phyloP scores from a whole-genome alignment of 768 basidiomycete species.

The Leccinum barrowsii region DNA sequence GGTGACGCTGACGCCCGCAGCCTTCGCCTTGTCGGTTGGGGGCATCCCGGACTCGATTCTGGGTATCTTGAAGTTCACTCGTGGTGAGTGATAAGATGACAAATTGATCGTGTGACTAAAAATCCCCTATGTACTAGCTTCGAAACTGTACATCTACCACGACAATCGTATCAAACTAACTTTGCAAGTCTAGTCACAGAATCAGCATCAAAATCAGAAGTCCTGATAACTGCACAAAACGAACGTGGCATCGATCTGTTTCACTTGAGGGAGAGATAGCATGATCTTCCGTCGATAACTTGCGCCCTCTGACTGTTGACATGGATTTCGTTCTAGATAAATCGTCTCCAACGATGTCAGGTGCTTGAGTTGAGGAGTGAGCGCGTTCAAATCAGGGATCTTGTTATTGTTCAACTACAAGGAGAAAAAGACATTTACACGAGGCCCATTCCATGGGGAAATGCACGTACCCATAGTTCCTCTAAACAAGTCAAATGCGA shows the following conservation, averaged over 20 bases:
- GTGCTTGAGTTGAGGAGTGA: conserved; percentile 64
- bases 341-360: conserved; percentile 73
- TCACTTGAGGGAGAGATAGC: conserved; percentile 80
- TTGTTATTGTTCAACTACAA: conserved; percentile 83
- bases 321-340: conserved; percentile 94
- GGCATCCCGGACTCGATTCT: conserved; percentile 32
- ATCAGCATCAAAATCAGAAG: neutral
- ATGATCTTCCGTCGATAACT: conserved; percentile 88
- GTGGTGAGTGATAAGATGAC: neutral
- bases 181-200: conserved; percentile 36
- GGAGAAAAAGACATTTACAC: neutral
- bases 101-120: conserved; percentile 9
- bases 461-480: conserved; percentile 81
- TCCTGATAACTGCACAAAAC: conserved; percentile 32
- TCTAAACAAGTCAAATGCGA: conserved; percentile 75
- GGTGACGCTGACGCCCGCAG: conserved; percentile 64
- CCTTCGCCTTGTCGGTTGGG: conserved; percentile 54
- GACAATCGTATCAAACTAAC: conserved; percentile 44
- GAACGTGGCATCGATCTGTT: conserved; percentile 95
- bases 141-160: conserved; percentile 22
- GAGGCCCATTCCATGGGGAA: neutral
- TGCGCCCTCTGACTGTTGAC: conserved; percentile 72
- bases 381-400: conserved; percentile 62
- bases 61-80: conserved; percentile 3
- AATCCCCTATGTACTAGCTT: conserved; percentile 38